phyloP scores from a whole-genome alignment of 2,329 filamentous ascomycete genomes.

The Sarocladium brachiariae region DNA sequence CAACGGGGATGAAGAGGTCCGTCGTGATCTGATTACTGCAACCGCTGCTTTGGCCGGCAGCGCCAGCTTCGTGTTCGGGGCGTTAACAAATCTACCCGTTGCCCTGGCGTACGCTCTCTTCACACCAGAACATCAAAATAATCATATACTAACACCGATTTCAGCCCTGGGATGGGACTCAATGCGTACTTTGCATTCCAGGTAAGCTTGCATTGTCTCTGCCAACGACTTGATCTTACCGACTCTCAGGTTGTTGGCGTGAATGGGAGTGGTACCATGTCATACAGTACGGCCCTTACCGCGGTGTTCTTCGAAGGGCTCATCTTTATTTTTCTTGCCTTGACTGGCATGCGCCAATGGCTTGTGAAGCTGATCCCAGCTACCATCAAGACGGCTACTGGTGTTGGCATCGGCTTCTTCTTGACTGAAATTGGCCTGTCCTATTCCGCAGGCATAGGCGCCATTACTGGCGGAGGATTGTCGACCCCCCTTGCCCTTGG shows the following conservation, averaged over 20 bases:
- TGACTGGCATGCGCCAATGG: slow-evolving; percentile 68
- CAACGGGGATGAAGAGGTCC: slow-evolving; percentile 41
- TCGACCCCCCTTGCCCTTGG: slow-evolving; percentile 69
- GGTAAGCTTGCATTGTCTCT: slow-evolving; percentile 2
- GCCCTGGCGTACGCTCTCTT: slow-evolving; percentile 56
- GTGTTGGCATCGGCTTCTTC: slow-evolving; percentile 59
- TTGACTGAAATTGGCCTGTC: slow-evolving; percentile 61
- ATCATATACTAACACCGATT: slow-evolving; percentile 9
- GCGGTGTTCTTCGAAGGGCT: slow-evolving; percentile 60
- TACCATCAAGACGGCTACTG: slow-evolving; percentile 59
- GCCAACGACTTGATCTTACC: not conserved
- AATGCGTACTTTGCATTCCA: slow-evolving; percentile 64
- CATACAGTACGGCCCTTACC: slow-evolving; percentile 54
- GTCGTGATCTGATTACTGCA: slow-evolving; percentile 73
- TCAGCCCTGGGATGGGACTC: slow-evolving; percentile 58
- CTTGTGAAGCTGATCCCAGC: slow-evolving; percentile 58
- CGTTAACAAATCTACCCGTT: slow-evolving; percentile 65
- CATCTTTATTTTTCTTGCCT: slow-evolving; percentile 55
- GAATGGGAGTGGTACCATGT: slow-evolving; percentile 48
- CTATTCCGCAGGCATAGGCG: slow-evolving; percentile 75
- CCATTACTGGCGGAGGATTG: slow-evolving; percentile 60
- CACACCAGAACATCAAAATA: not conserved
- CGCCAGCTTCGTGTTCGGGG: slow-evolving; percentile 68
- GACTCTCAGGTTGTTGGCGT: slow-evolving; percentile 45
- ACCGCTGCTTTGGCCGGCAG: slow-evolving; percentile 76